Evolutionary conservation across 441 rosid genomes (phyloP).

Genomic region (Gossypium laxum): DNA sequence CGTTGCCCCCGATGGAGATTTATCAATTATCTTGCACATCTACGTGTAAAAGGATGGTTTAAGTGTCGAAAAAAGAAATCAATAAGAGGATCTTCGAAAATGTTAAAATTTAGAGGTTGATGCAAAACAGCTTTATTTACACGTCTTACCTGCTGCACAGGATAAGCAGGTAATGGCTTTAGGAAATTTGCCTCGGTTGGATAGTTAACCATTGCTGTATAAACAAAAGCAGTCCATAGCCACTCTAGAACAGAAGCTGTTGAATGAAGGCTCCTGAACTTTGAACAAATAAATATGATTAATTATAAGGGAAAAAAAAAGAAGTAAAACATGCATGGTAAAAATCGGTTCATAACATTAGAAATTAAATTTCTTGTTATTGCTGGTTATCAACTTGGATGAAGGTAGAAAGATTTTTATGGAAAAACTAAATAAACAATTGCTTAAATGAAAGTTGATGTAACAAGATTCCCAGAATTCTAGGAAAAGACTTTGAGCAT

Average conservation of each 20-base stretch:
- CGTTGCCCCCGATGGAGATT: conserved; percentile 33
- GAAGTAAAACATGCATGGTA: neutral
- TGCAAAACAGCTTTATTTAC: neutral
- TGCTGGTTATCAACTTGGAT: neutral
- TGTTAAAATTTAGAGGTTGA: neutral
- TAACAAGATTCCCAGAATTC: neutral
- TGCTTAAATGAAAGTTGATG: neutral
- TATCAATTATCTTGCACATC: conserved; percentile 70
- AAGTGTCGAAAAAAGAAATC: neutral
- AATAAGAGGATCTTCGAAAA: neutral
- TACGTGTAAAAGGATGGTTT: conserved; percentile 15
- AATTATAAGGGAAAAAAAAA: neutral
- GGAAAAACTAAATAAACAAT: neutral
- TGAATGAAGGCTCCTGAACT: conserved; percentile 39
- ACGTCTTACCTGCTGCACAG: conserved; percentile 44
- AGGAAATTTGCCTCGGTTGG: conserved; percentile 62
- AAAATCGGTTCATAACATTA: neutral
- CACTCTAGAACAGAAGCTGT: conserved; percentile 38
- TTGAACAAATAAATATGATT: neutral
- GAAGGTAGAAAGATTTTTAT: neutral
- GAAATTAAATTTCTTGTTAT: neutral
- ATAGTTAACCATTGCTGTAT: conserved; percentile 69
- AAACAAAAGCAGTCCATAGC: conserved; percentile 53
- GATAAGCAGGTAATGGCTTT: conserved; percentile 65
- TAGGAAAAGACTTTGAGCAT: neutral